Percentiles rank a stretch among this genome's conserved stretches.
Evolutionary conservation across 805 yeast genomes (phyloP).

Genomic region (Cyberlindnera euphorbiae): DNA sequence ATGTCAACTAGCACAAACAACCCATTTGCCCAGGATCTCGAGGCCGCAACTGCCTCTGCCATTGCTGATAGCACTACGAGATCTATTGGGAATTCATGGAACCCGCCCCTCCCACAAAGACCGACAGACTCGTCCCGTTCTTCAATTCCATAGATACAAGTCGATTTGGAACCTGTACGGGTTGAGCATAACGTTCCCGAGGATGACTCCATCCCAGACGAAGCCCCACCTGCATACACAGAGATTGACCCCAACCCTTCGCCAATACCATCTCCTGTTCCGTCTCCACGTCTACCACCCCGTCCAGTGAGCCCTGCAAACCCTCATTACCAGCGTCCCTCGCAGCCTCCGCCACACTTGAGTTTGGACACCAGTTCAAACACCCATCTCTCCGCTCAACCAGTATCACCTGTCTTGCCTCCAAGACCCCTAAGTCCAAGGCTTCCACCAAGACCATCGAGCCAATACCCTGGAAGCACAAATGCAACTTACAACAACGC

Average conservation of each 20-base stretch:
- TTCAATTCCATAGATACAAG: background rate
- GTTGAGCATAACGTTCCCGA: background rate
- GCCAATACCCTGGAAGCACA: slow-evolving; percentile 11
- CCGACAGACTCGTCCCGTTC: slow-evolving; percentile 4
- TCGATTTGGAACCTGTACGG: background rate
- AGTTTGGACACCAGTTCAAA: slow-evolving; percentile 1
- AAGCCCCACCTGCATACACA: slow-evolving; percentile 35
- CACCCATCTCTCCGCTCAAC: background rate
- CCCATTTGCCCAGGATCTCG: slow-evolving; percentile 14
- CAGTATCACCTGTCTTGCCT: slow-evolving; percentile 4
- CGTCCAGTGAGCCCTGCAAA: slow-evolving; percentile 1
- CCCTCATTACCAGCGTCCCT: slow-evolving; percentile 5
- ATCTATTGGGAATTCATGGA: background rate
- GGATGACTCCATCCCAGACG: slow-evolving; percentile 12
- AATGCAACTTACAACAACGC: slow-evolving; percentile 10
- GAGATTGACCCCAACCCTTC: slow-evolving; percentile 26
- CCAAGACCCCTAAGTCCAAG: slow-evolving; percentile 10
- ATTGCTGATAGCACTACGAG: background rate
- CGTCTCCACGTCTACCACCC: slow-evolving; percentile 6
- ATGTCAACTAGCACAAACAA: too few species aligned
- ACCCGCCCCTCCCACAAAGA: slow-evolving; percentile 2
- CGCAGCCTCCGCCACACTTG: background rate
- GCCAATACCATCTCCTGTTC: slow-evolving; percentile 3
- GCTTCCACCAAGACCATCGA: slow-evolving; percentile 14
- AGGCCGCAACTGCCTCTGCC: slow-evolving; percentile 3